Base-by-base conservation (phyloP, 495 filamentous ascomycete genomes). In the Cercophora samala region DNA sequence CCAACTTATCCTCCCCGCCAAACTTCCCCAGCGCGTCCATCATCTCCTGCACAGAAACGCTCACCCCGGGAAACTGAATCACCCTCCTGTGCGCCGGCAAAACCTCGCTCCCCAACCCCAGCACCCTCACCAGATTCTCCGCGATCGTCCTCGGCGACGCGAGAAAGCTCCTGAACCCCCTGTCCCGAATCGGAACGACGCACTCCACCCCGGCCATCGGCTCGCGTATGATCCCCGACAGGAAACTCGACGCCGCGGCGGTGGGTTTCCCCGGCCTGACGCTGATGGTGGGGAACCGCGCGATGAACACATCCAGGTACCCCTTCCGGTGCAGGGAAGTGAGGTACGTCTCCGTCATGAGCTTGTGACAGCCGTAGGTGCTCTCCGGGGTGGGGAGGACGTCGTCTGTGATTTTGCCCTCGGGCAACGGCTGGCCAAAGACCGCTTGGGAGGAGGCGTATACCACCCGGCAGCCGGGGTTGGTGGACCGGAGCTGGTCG, bases 291-390 rank as follows among this genome's bases (percentile, higher is more conserved):
- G 91, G 91, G 25, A 95, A 86, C 1, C 91, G 86, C 59, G 90
- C 81, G 17, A 83, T 80, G 9, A 89, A 82, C 0, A 84, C 91
- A 68, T 92, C 86, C 56, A 95, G 70, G 73, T 87, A 87, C 0
- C 88, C 88, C 51, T 86, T 84, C 6, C 91, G 85, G 29, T 88
- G 88, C 77, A 90, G 88, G 70, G 93, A 91, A 72, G 91, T 93
- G 70, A 95, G 75, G 25, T 92, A 78, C 11, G 82, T 83, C 79
- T 95, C 91, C 69, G 84, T 83, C 68, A 93, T 87, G 69, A 93
- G 81, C 77, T 95, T 95, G 80, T 93, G 88, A 61, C 89, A 84
- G 60, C 91, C 91, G 72, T 94, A 94, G 13, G 87, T 89, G 9
- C 87, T 85, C 64, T 86, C 80, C 5, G 91, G 91, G 17, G 87